These are phyloP conservation scores for Termitomyces eurrhizus DNA, from an alignment of 768 basidiomycete species.

Conservation along the genomic window DNA sequence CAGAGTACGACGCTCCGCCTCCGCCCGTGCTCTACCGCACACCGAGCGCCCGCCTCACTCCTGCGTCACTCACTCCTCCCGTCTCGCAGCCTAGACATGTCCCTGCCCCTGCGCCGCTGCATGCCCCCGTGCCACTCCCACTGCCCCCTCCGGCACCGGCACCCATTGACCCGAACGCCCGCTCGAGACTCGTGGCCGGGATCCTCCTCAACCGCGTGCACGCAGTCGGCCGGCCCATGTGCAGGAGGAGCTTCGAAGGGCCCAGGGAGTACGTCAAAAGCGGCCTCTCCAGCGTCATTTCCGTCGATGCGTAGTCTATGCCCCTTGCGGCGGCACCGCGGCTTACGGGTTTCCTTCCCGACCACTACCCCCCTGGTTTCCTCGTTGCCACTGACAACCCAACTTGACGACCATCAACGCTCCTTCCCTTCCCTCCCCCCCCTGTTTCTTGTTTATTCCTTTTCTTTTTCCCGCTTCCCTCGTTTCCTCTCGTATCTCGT, in stretches of 20 bases:
- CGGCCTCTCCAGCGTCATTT: slow-evolving; percentile 47
- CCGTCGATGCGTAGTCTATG: slow-evolving; percentile 30
- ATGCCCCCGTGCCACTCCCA: neutral
- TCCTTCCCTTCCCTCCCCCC: neutral
- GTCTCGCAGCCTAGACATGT: neutral
- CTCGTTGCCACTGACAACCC: neutral
- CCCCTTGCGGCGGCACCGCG: no score
- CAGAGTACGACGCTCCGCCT: neutral
- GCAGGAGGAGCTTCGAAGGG: slow-evolving; percentile 30
- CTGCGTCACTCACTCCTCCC: neutral
- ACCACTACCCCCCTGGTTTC: no score
- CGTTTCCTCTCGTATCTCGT: neutral
- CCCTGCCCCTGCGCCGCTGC: neutral
- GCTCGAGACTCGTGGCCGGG: slow-evolving; percentile 52
- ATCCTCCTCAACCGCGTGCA: slow-evolving; percentile 53
- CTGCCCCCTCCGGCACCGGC: neutral
- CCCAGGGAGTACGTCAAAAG: slow-evolving; percentile 49
- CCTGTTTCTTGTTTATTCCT: no score
- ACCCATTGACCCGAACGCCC: slow-evolving; percentile 22
- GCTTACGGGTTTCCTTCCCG: neutral
- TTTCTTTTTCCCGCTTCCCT: no score
- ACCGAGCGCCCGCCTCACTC: neutral
- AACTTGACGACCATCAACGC: neutral
- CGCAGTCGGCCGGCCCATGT: slow-evolving; percentile 48
- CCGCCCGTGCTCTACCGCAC: neutral